A percentile compares a stretch with the other conserved stretches of the same genome.
These are phyloP conservation scores for Escallonia herrerae DNA, from an alignment of 129 eudicot genomes.

Conservation along the genomic window DNA sequence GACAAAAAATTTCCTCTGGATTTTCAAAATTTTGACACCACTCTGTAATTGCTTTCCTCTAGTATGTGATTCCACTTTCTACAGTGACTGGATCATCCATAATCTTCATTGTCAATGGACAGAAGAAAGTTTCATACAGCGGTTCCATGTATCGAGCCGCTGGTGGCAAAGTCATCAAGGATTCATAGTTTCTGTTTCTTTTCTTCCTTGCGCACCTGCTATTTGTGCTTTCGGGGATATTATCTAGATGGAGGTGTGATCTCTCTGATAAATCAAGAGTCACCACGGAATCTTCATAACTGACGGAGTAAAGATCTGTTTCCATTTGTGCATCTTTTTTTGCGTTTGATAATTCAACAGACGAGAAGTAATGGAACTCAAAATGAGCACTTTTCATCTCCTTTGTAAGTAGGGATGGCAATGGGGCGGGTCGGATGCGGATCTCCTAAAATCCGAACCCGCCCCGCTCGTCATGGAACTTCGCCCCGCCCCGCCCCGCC, in stretches of 20 bases:
- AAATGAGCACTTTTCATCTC: constrained; percentile 39
- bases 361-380: neutral
- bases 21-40: constrained; percentile 42
- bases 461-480: too few relatives aligned
- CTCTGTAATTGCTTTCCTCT: constrained; percentile 44
- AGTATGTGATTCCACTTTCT: constrained; percentile 69
- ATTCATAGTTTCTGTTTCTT: too few relatives aligned
- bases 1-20: constrained; percentile 42
- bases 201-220: too few relatives aligned
- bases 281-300: constrained; percentile 24
- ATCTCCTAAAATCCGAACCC: too few relatives aligned
- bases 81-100: constrained; percentile 77
- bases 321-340: constrained; percentile 13
- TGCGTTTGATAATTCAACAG: neutral
- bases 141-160: constrained; percentile 53
- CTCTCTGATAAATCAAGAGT: constrained; percentile 16
- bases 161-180: constrained; percentile 17
- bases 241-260: too few relatives aligned
- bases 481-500: too few relatives aligned
- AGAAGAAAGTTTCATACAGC: constrained; percentile 45
- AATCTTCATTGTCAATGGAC: constrained; percentile 64
- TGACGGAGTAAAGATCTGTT: constrained; percentile 51
- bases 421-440: too few relatives aligned
- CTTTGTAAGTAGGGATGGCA: too few relatives aligned
- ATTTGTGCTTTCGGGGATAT: too few relatives aligned